A percentile compares a stretch with the other conserved stretches of the same genome.
These are phyloP conservation scores for Magnaporthales sp. DNA, from an alignment of 2,329 filamentous ascomycete species.

Conservation along the genomic window DNA sequence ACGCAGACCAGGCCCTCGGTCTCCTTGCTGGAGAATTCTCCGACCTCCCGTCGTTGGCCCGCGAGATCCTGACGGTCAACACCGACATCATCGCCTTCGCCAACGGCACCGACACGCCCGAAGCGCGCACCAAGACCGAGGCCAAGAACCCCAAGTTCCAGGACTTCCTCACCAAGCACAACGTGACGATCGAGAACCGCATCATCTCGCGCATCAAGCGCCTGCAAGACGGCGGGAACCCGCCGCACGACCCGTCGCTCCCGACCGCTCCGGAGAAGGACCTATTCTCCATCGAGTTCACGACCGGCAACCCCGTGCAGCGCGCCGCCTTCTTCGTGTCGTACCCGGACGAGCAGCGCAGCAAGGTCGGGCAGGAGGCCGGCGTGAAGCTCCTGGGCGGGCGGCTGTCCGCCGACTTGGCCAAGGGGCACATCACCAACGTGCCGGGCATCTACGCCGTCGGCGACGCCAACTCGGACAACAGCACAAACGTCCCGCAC, in stretches of 20 bases:
- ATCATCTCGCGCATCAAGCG: constrained; percentile 40
- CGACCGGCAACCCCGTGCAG: constrained; percentile 31
- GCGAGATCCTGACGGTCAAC: constrained; percentile 47
- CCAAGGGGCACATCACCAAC: constrained; percentile 32
- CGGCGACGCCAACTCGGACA: constrained; percentile 51
- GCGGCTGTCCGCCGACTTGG: constrained; percentile 31
- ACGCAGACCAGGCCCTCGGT: constrained; percentile 48
- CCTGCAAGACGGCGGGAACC: constrained; percentile 28
- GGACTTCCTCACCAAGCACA: constrained; percentile 37
- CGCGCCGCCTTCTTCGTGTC: constrained; percentile 44
- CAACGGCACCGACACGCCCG: constrained; percentile 48
- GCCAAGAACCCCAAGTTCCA: constrained; percentile 35
- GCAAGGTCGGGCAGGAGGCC: constrained; percentile 34
- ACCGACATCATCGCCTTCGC: constrained; percentile 46
- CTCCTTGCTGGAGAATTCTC: constrained; percentile 35
- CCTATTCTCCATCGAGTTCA: constrained; percentile 45
- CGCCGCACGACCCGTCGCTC: constrained; percentile 28
- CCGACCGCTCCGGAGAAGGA: constrained; percentile 41
- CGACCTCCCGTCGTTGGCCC: constrained; percentile 32
- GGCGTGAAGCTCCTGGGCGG: constrained; percentile 35
- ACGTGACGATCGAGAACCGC: constrained; percentile 46
- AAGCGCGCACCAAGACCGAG: constrained; percentile 27
- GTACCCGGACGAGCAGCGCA: constrained; percentile 37
- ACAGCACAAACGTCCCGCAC: constrained; percentile 52
- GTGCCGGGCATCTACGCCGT: constrained; percentile 46